Percentiles rank a stretch among this genome's conserved stretches.
phyloP scores from a whole-genome alignment of 2,329 filamentous ascomycete species.

The Hypoxylon sp. region DNA sequence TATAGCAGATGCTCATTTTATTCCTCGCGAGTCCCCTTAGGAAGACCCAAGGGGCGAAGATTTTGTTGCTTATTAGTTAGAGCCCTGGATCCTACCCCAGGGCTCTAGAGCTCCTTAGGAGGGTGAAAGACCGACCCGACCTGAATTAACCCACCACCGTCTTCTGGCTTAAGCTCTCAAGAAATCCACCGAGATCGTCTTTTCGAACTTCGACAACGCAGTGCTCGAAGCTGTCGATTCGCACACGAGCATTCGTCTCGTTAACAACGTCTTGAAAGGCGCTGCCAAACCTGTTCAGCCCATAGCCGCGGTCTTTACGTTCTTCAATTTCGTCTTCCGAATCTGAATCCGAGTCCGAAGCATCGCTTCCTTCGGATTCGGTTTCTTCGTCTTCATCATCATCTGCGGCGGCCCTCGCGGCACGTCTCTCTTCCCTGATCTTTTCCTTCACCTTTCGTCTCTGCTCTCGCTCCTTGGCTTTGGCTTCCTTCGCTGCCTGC shows the following conservation, averaged over 20 bases:
- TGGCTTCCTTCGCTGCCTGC: conserved; percentile 73
- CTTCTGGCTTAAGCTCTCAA: conserved; percentile 94
- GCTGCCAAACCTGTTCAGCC: conserved; percentile 90
- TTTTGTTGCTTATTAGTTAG: conserved; percentile 22
- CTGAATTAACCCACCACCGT: conserved; percentile 75
- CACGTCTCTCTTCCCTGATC: conserved; percentile 72
- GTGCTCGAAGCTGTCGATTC: conserved; percentile 97
- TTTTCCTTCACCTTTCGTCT: conserved; percentile 70
- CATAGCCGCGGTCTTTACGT: conserved; percentile 74
- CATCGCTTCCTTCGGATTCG: conserved; percentile 67
- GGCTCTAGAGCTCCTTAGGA: conserved; percentile 16
- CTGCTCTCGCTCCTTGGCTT: conserved; percentile 73
- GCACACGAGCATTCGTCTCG: conserved; percentile 89
- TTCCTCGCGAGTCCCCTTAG: conserved; percentile 24
- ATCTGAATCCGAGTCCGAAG: conserved; percentile 60
- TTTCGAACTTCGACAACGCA: conserved; percentile 98
- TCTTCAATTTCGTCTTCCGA: conserved; percentile 70
- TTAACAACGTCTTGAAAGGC: conserved; percentile 96
- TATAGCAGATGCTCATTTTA: conserved; percentile 23
- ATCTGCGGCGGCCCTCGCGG: conserved; percentile 68
- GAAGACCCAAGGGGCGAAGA: conserved; percentile 7
- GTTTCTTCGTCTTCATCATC: conserved; percentile 64
- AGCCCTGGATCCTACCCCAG: conserved; percentile 16
- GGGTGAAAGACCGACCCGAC: not conserved
- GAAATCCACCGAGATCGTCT: conserved; percentile 90